phyloP scores from a whole-genome alignment of 1,284 basidiomycete genomes.

The Ustilago hordei region DNA sequence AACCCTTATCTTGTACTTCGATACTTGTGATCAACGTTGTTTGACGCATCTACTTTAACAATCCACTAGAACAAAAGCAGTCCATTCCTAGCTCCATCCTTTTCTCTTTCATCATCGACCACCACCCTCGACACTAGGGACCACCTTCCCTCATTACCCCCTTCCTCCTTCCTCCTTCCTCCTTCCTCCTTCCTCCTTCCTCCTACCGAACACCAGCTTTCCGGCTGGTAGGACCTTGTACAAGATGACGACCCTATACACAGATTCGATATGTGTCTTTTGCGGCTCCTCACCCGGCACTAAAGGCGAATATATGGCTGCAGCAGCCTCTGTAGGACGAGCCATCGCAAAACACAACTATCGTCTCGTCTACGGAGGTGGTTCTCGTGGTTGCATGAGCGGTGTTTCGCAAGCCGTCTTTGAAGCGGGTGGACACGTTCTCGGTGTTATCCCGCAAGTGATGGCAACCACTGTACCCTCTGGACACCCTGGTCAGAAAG shows the following conservation, averaged over 20 bases:
- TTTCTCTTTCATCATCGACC: neutral
- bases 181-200: neutral
- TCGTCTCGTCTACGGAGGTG: conserved; percentile 87
- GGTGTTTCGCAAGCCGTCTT: conserved; percentile 79
- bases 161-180: neutral
- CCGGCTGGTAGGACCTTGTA: neutral
- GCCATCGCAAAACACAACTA: conserved; percentile 78
- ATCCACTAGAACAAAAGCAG: too few species aligned
- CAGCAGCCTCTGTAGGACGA: conserved; percentile 76
- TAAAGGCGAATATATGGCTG: conserved; percentile 56
- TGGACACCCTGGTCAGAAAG: conserved; percentile 51
- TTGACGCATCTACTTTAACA: too few species aligned
- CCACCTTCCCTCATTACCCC: neutral
- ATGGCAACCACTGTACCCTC: conserved; percentile 72
- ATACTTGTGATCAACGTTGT: too few species aligned
- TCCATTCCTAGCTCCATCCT: neutral
- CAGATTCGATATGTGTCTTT: conserved; percentile 67
- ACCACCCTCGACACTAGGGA: neutral
- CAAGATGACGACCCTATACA: conserved; percentile 30
- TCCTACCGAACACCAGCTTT: neutral
- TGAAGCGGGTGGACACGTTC: conserved; percentile 79
- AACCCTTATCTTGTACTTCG: too few species aligned
- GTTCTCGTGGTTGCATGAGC: conserved; percentile 86
- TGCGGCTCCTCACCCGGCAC: conserved; percentile 67
- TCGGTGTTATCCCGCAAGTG: conserved; percentile 84